These are phyloP conservation scores for Lichtheimia ramosa DNA, from an alignment of 371 early-diverging fungal genomes.

Conservation along the genomic window DNA sequence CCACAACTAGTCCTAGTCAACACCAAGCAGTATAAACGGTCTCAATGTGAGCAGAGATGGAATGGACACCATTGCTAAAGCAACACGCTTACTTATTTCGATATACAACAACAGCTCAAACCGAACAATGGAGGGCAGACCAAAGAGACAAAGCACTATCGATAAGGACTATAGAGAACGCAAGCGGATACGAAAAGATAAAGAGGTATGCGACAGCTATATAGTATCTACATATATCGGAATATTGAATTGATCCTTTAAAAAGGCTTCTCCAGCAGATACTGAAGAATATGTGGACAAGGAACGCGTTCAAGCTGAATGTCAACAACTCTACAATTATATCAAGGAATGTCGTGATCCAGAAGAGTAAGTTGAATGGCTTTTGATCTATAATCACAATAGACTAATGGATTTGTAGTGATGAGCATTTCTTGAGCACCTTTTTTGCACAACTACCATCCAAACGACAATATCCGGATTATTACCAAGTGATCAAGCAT, in stretches of 20 bases:
- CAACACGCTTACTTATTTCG: no score
- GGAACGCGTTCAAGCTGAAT: slow-evolving; percentile 11
- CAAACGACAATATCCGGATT: slow-evolving; percentile 82
- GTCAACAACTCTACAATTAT: slow-evolving; percentile 28
- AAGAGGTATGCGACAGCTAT: slow-evolving; percentile 8
- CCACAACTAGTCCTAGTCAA: no score
- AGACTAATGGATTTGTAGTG: background rate
- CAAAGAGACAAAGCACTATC: slow-evolving; percentile 23
- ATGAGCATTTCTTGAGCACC: slow-evolving; percentile 55
- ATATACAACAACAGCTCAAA: no score
- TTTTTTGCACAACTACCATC: slow-evolving; percentile 80
- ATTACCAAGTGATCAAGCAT: slow-evolving; percentile 81
- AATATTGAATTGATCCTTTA: no score
- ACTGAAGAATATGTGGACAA: background rate
- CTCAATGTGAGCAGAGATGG: no score
- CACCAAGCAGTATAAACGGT: no score
- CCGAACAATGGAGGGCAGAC: slow-evolving; percentile 9
- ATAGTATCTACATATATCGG: background rate
- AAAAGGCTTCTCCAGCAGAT: no score
- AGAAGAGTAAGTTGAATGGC: slow-evolving; percentile 30
- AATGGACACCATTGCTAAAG: no score
- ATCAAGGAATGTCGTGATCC: slow-evolving; percentile 33
- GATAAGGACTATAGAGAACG: slow-evolving; percentile 27
- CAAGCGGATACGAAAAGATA: slow-evolving; percentile 21
- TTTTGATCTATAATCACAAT: no score